Conservation (phyloP, 2,329 filamentous ascomycete species). For the Phialemonium atrogriseum region DNA sequence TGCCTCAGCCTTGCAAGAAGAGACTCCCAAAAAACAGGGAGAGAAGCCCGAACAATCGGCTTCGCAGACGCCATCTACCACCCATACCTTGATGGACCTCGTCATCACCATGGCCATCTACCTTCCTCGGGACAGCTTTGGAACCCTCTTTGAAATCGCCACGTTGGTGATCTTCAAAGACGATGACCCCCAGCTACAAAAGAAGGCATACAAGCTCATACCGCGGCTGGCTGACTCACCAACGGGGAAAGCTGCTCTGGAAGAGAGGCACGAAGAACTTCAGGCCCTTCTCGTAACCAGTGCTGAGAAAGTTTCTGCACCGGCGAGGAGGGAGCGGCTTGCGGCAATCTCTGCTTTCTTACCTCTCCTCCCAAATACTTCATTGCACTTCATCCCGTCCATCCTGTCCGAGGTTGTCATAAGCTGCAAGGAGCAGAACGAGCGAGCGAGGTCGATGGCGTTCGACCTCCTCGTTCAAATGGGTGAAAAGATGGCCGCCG, state of each 20-base stretch:
- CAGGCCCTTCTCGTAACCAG: conserved; percentile 74
- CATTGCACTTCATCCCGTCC: conserved; percentile 87
- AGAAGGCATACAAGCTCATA: conserved; percentile 98
- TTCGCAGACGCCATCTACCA: conserved; percentile 82
- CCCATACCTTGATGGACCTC: conserved; percentile 92
- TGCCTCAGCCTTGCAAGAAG: conserved; percentile 55
- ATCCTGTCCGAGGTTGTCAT: conserved; percentile 93
- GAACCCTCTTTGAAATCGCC: conserved; percentile 78
- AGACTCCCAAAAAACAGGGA: conserved; percentile 37
- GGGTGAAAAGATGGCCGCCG: conserved; percentile 65
- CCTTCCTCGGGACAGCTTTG: conserved; percentile 78
- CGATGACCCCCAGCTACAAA: conserved; percentile 86
- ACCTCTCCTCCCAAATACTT: conserved; percentile 64
- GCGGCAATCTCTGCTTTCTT: conserved; percentile 75
- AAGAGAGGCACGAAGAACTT: conserved; percentile 67
- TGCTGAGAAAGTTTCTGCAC: conserved; percentile 76
- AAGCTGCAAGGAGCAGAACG: conserved; percentile 94
- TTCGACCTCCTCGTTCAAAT: conserved; percentile 87
- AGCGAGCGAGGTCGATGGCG: conserved; percentile 80
- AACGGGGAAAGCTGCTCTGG: conserved; percentile 65
- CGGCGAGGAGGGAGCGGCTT: conserved; percentile 78
- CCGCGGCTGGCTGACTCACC: conserved; percentile 80
- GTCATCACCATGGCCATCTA: conserved; percentile 95
- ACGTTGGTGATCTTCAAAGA: conserved; percentile 72
- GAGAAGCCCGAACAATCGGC: conserved; percentile 43